Base-by-base conservation (phyloP, 306 rosid genomes). In the Acmispon strigosus region DNA sequence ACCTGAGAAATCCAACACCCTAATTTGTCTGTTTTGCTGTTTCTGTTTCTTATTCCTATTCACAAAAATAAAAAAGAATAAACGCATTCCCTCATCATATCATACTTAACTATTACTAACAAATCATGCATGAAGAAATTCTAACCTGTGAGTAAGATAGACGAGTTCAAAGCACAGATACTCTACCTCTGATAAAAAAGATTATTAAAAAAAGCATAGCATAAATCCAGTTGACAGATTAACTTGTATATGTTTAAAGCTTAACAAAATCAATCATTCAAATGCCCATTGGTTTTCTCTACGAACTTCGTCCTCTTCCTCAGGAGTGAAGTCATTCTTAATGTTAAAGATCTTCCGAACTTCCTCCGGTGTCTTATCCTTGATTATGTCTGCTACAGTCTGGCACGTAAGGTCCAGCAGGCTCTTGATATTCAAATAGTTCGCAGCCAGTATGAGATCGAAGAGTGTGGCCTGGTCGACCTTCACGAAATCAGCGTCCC, bases 271-370 rank as follows among this genome's bases (percentile, higher is more conserved):
- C 83, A 50, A 57, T 87, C 83, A 89, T 59, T 92, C 96, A 55
- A 89, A 89, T 6, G 94, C 90, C 97, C 96, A 92, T 43, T 89
- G 96, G 65, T 89, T 91, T 84, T 84, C 96, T 62, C 89, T 68
- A 32, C 94, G 90, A 72, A 87, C 86, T 75, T 89, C 92, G 60
- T 87, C 92, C 83, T 89, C 96, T 75, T 92, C 98, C 81, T 89
- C 96, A 0, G 88, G 82, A 10, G 89, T 83, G 73, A 87, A 89
- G 70, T 89, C 96, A 50, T 92, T 89, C 82, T 84, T 84, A 51
- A 92, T 92, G 58, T 81, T 87, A 32, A 92, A 92, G 20, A 87
- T 89, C 84, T 78, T 86, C 29, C 92, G 82, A 27, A 92, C 85
- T 70, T 87, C 96, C 81, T 92, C 96, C 0, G 94, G 92, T 9